Evolutionary conservation across 2,329 filamentous ascomycete genomes (phyloP).

Genomic region (Sporothrix luriei): DNA sequence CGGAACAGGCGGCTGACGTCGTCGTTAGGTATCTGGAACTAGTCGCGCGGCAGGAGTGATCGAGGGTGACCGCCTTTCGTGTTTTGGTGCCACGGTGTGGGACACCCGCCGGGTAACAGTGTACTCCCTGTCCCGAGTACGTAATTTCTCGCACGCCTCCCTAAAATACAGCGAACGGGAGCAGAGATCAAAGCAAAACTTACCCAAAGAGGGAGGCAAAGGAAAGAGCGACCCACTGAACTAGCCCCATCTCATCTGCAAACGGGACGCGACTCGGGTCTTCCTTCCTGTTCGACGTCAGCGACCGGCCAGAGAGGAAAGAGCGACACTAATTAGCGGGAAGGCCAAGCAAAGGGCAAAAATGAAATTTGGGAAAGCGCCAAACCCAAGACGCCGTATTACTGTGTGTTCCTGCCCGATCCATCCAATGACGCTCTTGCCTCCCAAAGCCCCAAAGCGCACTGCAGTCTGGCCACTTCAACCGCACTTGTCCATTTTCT

Average conservation of each 20-base stretch:
- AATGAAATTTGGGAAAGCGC: background rate
- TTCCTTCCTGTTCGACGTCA: constrained; percentile 19
- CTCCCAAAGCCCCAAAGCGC: constrained; percentile 4
- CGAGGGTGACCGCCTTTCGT: background rate
- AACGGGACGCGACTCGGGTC: background rate
- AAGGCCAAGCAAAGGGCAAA: background rate
- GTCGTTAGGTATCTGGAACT: background rate
- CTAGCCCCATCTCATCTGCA: background rate
- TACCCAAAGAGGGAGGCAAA: background rate
- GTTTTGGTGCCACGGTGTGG: background rate
- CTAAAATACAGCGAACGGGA: constrained; percentile 12
- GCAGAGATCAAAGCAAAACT: background rate
- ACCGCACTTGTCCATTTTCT: constrained; percentile 7
- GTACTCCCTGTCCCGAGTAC: constrained; percentile 25
- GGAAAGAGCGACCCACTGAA: constrained; percentile 13
- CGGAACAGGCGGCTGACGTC: background rate
- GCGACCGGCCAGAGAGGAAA: background rate
- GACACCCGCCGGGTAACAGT: background rate
- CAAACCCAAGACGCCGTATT: background rate
- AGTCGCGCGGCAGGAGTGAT: background rate
- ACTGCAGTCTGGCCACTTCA: constrained; percentile 13
- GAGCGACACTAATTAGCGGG: constrained; percentile 7
- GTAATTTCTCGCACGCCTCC: constrained; percentile 17
- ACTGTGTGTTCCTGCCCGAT: background rate
- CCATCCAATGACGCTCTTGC: background rate